phyloP scores from a whole-genome alignment of 129 eudicot genomes.

The Daucus carota region DH1_v3.0 NC_030381.2:35898501-35899000 shows the following conservation, averaged over 20 bases:
- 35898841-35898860: slow-evolving; percentile 34
- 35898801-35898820: slow-evolving; percentile 61
- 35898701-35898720: slow-evolving; percentile 77
- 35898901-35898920: background rate
- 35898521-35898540: no score
- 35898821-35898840: slow-evolving; percentile 65
- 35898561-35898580: no score
- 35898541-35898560: background rate
- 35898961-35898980: background rate
- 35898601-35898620: background rate
- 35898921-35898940: background rate
- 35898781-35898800: slow-evolving; percentile 45
- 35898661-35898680: slow-evolving; percentile 92
- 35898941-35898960: background rate
- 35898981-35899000: background rate
- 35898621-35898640: background rate
- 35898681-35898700: slow-evolving; percentile 81
- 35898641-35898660: background rate
- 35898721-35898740: slow-evolving; percentile 72
- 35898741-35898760: slow-evolving; percentile 58
- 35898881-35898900: background rate
- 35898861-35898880: background rate
- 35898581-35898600: no score
- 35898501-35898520: no score
- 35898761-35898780: slow-evolving; percentile 74